Conservation (phyloP, 306 rosid genomes). For the Pueraria montana region DNA sequence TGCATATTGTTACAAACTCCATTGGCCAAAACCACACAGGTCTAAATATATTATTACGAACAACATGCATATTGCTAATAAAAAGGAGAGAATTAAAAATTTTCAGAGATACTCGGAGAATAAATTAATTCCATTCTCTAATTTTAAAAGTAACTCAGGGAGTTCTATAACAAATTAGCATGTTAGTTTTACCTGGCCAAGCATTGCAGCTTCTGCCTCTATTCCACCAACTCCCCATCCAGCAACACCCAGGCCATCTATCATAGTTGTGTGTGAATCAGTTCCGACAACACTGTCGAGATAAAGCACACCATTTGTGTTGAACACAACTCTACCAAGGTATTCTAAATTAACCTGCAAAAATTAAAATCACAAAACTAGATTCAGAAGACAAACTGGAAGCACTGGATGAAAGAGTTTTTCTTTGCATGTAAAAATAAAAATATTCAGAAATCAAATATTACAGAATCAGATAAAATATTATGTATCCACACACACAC, state of each 20-base stretch:
- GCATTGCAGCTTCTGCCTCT: conserved; percentile 99
- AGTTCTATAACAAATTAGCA: conserved; percentile 27
- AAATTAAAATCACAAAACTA: conserved; percentile 41
- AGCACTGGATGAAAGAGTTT: conserved; percentile 6
- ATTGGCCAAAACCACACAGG: no score
- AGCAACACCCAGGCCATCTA: conserved; percentile 98
- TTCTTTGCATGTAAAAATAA: background rate
- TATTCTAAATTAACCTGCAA: conserved; percentile 93
- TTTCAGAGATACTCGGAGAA: background rate
- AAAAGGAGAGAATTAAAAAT: conserved; percentile 2
- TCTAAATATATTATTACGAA: no score
- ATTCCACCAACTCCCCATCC: conserved; percentile 99
- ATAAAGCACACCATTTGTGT: conserved; percentile 82
- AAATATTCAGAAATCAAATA: conserved; percentile 12
- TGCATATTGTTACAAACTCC: background rate
- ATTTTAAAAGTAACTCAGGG: conserved; percentile 16
- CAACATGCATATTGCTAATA: conserved; percentile 8
- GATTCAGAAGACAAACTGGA: conserved; percentile 33
- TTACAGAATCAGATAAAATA: background rate
- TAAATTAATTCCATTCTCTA: conserved; percentile 17
- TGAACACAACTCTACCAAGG: conserved; percentile 95
- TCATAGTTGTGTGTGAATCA: conserved; percentile 99
- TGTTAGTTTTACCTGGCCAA: conserved; percentile 81
- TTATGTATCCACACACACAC: background rate
- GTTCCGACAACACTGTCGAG: conserved; percentile 99